Evolutionary conservation across 169 alveolate species (phyloP).

Genomic region (Besnoitia besnoiti): DNA sequence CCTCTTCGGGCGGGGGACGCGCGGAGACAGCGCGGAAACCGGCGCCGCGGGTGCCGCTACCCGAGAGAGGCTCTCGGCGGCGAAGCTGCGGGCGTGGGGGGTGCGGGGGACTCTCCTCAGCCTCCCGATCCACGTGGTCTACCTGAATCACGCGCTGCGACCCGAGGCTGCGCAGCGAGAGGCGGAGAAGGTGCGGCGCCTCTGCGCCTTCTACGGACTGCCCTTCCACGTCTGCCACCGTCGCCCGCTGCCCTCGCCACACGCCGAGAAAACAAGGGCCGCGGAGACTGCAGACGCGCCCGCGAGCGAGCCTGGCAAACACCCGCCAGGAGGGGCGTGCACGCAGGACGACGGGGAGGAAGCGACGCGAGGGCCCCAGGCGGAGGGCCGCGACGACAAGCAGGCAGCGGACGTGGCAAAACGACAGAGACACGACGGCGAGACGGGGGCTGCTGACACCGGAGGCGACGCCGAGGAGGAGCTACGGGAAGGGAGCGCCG

Average conservation of each 20-base stretch:
- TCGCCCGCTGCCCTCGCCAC: neutral
- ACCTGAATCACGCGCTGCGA: slow-evolving; percentile 45
- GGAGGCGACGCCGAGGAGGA: no score
- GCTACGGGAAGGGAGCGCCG: no score
- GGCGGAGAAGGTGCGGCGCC: slow-evolving; percentile 32
- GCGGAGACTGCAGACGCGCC: no score
- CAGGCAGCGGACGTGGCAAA: neutral
- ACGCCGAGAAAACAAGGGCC: no score
- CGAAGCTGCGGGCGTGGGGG: neutral
- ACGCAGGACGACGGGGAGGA: neutral
- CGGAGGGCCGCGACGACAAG: neutral
- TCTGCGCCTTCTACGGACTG: slow-evolving; percentile 43
- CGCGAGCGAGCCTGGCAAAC: no score
- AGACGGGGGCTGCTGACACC: neutral
- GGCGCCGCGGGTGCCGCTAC: no score
- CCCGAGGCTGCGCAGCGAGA: slow-evolving; percentile 39
- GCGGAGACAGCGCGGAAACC: no score
- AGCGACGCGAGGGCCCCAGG: neutral
- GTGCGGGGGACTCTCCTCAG: neutral
- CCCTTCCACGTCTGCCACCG: slow-evolving; percentile 37
- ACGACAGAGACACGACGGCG: neutral
- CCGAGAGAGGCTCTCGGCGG: no score
- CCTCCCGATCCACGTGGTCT: slow-evolving; percentile 17
- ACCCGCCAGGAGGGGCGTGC: no score
- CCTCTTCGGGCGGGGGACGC: no score